Base-by-base conservation (phyloP, 306 rosid species). In the Prosopis cineraria region DNA sequence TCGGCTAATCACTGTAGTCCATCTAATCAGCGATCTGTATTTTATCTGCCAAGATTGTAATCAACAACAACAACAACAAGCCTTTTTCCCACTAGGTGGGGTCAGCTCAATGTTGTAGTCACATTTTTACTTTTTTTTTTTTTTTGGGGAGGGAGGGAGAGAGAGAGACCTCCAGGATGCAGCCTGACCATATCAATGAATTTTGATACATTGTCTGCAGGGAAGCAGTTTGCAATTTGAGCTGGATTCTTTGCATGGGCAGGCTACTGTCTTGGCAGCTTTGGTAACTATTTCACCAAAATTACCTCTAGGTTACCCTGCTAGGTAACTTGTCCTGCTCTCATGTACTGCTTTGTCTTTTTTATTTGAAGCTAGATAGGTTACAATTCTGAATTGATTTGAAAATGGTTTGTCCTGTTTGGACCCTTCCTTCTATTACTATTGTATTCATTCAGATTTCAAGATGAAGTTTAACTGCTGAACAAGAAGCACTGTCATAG, bases 271-370 rank as follows among this genome's bases (percentile, higher is more conserved):
- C 64, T 88, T 95, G 88, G 93, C 98, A 78, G 92, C 97, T 80
- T 85, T 95, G 83, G 97, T 95, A 50, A 89, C 97, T 66, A 82
- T 92, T 79, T 92, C 98, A 55, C 98, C 95, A 78, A 95, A 88
- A 80, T 78, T 95, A 71, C 98, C 92, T 72, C 97, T 92, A 83
- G 98, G 98, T 82, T 95, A 90, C 83, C 98, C 98, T 12, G 83
- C 98, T 59, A 88, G 97, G 98, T 95, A 78, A 78, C 66, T 68
- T 82, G 41, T 50, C 58, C 68, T 63, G 56, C 65, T 50, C 33
- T 45, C 55, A 36, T 19, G 0, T 56, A 36, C 58, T 10, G 72
- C 34, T 34, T 50, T 67, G 29, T 71, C 25, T 33, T 25, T 39
- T 64, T 62, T 72, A 67, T 64, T 44, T n/a, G 27, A 22, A 60